Conservation (phyloP, 2,329 filamentous ascomycete genomes). For the Colletotrichum tropicale region DNA sequence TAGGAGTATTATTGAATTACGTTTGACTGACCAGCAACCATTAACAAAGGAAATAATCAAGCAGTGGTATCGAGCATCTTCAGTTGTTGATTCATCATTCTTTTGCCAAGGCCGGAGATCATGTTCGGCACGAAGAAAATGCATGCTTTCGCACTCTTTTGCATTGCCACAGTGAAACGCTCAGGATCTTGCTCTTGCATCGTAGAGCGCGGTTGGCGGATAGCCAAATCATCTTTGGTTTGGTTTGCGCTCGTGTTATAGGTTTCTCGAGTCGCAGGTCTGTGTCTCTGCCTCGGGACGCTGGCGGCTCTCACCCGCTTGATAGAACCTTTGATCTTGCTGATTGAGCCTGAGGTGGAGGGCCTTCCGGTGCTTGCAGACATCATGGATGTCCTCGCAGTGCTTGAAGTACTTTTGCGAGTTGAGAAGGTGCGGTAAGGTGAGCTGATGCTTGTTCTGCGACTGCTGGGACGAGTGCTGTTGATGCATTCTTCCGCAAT, state of each 20-base stretch:
- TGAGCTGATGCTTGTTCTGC: background rate
- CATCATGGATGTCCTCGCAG: background rate
- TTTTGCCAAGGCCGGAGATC: background rate
- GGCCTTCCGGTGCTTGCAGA: background rate
- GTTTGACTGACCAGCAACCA: background rate
- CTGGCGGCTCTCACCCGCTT: background rate
- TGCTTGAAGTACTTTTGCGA: background rate
- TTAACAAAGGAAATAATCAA: background rate
- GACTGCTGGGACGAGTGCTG: background rate
- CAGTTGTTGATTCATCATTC: background rate
- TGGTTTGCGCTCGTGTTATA: background rate
- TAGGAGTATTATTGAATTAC: background rate
- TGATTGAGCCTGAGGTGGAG: background rate
- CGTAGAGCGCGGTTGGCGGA: background rate
- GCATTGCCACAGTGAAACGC: background rate
- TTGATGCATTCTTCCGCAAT: background rate
- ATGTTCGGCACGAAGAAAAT: background rate
- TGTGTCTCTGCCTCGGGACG: background rate
- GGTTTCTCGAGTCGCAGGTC: background rate
- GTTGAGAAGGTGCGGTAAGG: background rate
- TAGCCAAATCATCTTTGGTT: background rate
- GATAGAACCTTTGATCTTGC: background rate
- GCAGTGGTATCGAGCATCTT: background rate
- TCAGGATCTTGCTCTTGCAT: background rate
- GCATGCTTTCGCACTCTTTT: constrained; percentile 1